phyloP scores from a whole-genome alignment of 2,329 filamentous ascomycete genomes.

The Hypoxylon sp. region DNA sequence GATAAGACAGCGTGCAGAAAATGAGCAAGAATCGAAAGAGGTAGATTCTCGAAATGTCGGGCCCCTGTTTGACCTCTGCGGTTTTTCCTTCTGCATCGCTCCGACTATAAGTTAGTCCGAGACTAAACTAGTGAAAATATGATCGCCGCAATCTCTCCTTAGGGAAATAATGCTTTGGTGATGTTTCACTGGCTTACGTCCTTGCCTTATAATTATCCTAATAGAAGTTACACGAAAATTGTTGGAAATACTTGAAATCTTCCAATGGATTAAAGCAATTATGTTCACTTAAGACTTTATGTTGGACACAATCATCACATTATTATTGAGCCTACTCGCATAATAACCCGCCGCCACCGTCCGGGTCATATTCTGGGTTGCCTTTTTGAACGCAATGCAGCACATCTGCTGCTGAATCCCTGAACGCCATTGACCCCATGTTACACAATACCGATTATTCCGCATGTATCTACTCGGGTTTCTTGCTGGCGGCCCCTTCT shows the following conservation, averaged over 20 bases:
- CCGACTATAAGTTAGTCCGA: no score
- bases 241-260: no score
- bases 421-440: constrained; percentile 3
- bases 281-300: no score
- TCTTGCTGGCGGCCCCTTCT: constrained; percentile 69
- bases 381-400: background rate
- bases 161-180: no score
- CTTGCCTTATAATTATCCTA: no score
- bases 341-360: background rate
- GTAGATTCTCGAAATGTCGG: background rate
- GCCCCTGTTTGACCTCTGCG: no score
- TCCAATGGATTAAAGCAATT: no score
- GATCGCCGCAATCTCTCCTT: no score
- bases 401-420: background rate
- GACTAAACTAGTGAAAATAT: no score
- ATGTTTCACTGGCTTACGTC: no score
- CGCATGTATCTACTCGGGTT: constrained; percentile 38
- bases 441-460: background rate
- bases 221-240: no score
- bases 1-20: constrained; percentile 2
- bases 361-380: background rate
- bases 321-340: background rate
- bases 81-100: no score
- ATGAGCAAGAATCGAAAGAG: background rate
- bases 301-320: background rate